These are phyloP conservation scores for Sanghuangporus weigelae DNA, from an alignment of 1,284 basidiomycete species.

Conservation along the genomic window DNA sequence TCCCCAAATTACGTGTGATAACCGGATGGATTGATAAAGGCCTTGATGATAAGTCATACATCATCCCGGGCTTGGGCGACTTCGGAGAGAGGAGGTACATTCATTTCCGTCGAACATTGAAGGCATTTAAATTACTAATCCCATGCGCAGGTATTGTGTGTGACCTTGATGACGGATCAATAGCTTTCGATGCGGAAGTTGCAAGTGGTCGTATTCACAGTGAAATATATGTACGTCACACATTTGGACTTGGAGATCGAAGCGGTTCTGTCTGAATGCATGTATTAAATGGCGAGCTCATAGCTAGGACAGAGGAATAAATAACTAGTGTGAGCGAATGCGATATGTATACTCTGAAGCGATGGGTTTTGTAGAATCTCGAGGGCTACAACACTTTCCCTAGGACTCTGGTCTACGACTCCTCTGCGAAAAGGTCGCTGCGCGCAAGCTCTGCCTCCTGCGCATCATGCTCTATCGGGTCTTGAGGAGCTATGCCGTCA, in stretches of 20 bases:
- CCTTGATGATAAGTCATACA: constrained; percentile 86
- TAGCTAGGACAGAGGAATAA: constrained; percentile 1
- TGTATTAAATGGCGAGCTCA: background rate
- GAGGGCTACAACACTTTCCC: too few species aligned
- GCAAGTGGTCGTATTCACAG: background rate
- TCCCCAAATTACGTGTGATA: constrained; percentile 81
- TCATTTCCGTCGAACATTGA: background rate
- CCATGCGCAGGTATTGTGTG: constrained; percentile 5
- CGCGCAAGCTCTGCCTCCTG: constrained; percentile 18
- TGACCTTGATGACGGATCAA: background rate
- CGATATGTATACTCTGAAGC: background rate
- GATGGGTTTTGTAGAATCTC: background rate
- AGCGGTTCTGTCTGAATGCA: too few species aligned
- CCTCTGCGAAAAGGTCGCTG: constrained; percentile 16
- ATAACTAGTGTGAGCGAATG: constrained; percentile 10
- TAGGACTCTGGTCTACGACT: background rate
- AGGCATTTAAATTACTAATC: background rate
- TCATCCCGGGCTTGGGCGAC: constrained; percentile 87
- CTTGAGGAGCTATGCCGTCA: background rate
- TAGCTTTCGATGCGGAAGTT: background rate
- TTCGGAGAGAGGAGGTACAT: constrained; percentile 82
- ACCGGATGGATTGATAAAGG: constrained; percentile 98
- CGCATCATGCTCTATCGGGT: constrained; percentile 13
- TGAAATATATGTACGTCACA: background rate
- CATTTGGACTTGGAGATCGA: background rate